Evolutionary conservation across 2,329 filamentous ascomycete species (phyloP).

Genomic region (Pseudogymnoascus sp.): DNA sequence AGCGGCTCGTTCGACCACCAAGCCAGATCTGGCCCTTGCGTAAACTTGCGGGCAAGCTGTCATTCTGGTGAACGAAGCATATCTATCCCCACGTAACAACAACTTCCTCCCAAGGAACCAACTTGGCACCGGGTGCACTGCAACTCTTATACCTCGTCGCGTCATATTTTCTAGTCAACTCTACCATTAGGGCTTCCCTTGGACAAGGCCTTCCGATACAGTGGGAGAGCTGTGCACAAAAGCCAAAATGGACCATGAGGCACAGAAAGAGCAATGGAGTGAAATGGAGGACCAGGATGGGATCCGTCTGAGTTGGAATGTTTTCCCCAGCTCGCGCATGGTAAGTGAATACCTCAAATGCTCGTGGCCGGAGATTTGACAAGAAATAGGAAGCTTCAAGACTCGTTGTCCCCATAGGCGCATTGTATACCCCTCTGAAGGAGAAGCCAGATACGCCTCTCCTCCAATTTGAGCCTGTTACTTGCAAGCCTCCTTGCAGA

Average conservation of each 20-base stretch:
- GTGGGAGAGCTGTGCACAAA: constrained; percentile 2
- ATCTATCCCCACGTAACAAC: constrained; percentile 6
- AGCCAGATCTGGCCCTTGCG: constrained; percentile 7
- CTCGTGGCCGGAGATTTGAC: constrained; percentile 21
- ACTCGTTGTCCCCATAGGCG: constrained; percentile 91
- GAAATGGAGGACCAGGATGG: constrained; percentile 96
- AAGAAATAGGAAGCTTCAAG: constrained; percentile 73
- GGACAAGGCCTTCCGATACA: constrained; percentile 6
- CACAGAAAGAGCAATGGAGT: constrained; percentile 90
- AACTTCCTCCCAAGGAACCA: constrained; percentile 4
- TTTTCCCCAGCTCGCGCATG: constrained; percentile 96
- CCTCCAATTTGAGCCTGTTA: constrained; percentile 91
- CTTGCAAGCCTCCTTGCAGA: constrained; percentile 92
- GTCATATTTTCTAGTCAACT: constrained; percentile 1
- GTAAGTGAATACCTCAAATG: constrained; percentile 39
- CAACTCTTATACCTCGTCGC: neutral
- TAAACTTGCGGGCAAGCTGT: constrained; percentile 10
- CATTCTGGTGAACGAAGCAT: constrained; percentile 9
- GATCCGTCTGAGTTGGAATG: constrained; percentile 95
- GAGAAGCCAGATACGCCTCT: constrained; percentile 85
- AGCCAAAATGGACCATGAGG: constrained; percentile 75
- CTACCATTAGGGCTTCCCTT: neutral
- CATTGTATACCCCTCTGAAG: constrained; percentile 90
- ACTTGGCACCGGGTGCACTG: constrained; percentile 6
- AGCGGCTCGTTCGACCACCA: neutral